Percentiles rank a stretch among this genome's conserved stretches.
These are phyloP conservation scores for Daldinia grandis DNA, from an alignment of 495 filamentous ascomycete species.

Conservation along the genomic window DNA sequence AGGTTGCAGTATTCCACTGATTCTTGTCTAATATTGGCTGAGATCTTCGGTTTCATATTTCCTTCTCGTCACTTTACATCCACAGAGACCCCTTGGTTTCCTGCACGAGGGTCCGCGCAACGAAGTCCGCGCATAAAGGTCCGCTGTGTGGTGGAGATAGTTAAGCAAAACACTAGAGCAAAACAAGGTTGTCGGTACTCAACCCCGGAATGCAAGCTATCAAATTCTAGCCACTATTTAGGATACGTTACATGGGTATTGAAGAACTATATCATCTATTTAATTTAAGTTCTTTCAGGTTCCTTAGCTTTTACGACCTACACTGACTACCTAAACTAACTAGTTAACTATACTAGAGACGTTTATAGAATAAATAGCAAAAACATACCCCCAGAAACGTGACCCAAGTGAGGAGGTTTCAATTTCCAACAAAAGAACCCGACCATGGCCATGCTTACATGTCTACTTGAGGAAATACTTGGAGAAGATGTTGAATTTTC, in stretches of 20 bases:
- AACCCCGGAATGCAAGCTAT: conserved; percentile 5
- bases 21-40: conserved; percentile 7
- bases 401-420: not conserved
- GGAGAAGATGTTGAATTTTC: not conserved
- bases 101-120: conserved; percentile 8
- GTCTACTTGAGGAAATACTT: not conserved
- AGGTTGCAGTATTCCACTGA: not conserved
- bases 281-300: not conserved
- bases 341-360: not conserved
- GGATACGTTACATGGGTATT: not conserved
- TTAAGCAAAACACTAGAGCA: conserved; percentile 5
- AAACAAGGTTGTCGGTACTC: conserved; percentile 18
- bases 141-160: conserved; percentile 12
- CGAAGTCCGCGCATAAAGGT: not conserved
- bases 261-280: not conserved
- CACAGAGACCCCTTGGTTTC: conserved; percentile 1
- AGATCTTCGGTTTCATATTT: conserved; percentile 19
- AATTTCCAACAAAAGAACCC: not conserved
- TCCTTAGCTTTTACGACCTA: not conserved
- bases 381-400: not conserved
- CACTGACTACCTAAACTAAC: too few species aligned
- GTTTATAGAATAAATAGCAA: not conserved
- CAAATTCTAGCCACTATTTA: not conserved
- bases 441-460: not conserved
- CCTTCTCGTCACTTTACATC: conserved; percentile 6